These are phyloP conservation scores for Fusarium irregulare DNA, from an alignment of 2,329 filamentous ascomycete genomes.

Conservation along the genomic window DNA sequence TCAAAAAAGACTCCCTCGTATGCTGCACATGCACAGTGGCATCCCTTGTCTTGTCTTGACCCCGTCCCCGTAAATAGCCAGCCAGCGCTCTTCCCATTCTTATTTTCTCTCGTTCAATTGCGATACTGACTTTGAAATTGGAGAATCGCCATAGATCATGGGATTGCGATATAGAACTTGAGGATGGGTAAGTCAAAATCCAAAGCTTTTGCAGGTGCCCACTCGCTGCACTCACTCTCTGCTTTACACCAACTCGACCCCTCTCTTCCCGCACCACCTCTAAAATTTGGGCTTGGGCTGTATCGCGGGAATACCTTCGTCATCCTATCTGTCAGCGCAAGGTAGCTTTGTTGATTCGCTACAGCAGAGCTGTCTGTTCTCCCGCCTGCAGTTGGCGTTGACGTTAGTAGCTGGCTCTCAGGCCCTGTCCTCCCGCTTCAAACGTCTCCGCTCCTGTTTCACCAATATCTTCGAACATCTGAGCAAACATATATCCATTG, in stretches of 20 bases:
- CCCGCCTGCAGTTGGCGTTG: constrained; percentile 2
- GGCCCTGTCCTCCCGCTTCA: constrained; percentile 26
- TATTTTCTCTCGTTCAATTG: constrained; percentile 22
- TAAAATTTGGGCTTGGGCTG: constrained; percentile 30
- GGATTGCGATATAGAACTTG: constrained; percentile 47
- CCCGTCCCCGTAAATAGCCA: constrained; percentile 16
- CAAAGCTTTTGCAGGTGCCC: constrained; percentile 31
- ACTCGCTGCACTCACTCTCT: constrained; percentile 31
- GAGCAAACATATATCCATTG: constrained; percentile 27
- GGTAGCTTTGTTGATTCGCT: background rate
- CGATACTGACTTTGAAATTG: constrained; percentile 29
- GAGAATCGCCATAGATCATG: constrained; percentile 46
- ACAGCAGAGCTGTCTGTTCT: background rate
- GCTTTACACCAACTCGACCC: constrained; percentile 33
- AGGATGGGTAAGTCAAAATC: constrained; percentile 52
- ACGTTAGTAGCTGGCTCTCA: constrained; percentile 16
- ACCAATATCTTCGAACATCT: constrained; percentile 34
- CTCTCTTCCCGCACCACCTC: constrained; percentile 40
- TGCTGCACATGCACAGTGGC: constrained; percentile 23
- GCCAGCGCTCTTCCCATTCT: constrained; percentile 15
- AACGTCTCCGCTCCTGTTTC: constrained; percentile 34
- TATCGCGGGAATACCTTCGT: constrained; percentile 44
- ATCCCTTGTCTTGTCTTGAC: constrained; percentile 32
- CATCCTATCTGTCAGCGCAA: constrained; percentile 10
- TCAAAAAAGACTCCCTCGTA: constrained; percentile 37